A percentile compares a stretch with the other conserved stretches of the same genome.
phyloP scores from a whole-genome alignment of 495 filamentous ascomycete genomes.

The Neurospora sp. region DNA sequence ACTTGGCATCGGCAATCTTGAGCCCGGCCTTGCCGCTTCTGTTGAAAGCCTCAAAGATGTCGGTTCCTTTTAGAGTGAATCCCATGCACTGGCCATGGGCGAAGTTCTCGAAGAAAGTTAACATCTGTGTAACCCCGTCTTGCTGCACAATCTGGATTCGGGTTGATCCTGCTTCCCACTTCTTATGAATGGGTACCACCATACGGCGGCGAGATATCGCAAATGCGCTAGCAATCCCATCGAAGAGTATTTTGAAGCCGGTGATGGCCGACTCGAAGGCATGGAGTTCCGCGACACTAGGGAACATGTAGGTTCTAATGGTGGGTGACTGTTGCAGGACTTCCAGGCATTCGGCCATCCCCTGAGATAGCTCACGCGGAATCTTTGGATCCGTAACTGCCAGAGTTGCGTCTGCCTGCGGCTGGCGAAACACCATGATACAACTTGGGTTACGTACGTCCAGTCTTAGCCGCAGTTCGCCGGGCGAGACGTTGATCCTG shows the following conservation, averaged over 20 bases:
- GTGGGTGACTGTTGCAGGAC: slow-evolving; percentile 27
- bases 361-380: slow-evolving; percentile 43
- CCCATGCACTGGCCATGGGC: slow-evolving; percentile 78
- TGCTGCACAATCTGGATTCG: slow-evolving; percentile 71
- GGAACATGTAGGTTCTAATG: slow-evolving; percentile 45
- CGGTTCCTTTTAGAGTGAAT: slow-evolving; percentile 70
- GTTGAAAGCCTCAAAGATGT: slow-evolving; percentile 63
- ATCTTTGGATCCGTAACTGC: slow-evolving; percentile 55
- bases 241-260: slow-evolving; percentile 65
- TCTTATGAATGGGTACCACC: slow-evolving; percentile 85
- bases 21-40: slow-evolving; percentile 57
- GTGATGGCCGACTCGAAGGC: slow-evolving; percentile 67
- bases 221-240: slow-evolving; percentile 61
- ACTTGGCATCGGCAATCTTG: slow-evolving; percentile 79
- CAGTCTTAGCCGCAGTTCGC: slow-evolving; percentile 55
- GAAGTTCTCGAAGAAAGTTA: slow-evolving; percentile 79
- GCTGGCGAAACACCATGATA: slow-evolving; percentile 52
- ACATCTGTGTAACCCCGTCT: slow-evolving; percentile 59
- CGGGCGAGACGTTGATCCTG: slow-evolving; percentile 64
- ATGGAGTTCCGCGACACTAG: slow-evolving; percentile 53
- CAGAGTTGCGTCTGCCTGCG: slow-evolving; percentile 58
- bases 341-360: slow-evolving; percentile 44
- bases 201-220: slow-evolving; percentile 75
- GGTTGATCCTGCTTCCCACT: slow-evolving; percentile 67
- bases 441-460: slow-evolving; percentile 49